Evolutionary conservation across 2,329 filamentous ascomycete genomes (phyloP).

Genomic region (Monilinia polystroma): DNA sequence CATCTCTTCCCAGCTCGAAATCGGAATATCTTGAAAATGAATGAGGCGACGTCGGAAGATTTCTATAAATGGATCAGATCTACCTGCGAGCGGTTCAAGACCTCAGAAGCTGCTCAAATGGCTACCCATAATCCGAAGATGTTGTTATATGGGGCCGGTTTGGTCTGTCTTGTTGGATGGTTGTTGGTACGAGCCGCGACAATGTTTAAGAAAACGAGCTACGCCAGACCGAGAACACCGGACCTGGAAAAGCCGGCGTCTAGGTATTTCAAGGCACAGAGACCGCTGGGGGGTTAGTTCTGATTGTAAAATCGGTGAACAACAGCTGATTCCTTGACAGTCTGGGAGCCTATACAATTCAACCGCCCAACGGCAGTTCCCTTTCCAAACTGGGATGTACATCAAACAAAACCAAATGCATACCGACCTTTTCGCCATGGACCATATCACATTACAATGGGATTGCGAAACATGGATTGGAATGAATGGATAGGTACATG

Average conservation of each 20-base stretch:
- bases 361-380: constrained; percentile 37
- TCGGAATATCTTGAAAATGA: constrained; percentile 25
- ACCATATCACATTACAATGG: constrained; percentile 41
- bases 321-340: constrained; percentile 30
- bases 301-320: neutral
- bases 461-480: constrained; percentile 41
- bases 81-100: constrained; percentile 21
- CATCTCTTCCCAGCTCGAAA: neutral
- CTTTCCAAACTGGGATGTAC: constrained; percentile 37
- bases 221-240: constrained; percentile 33
- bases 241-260: constrained; percentile 37
- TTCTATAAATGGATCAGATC: constrained; percentile 24
- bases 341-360: constrained; percentile 40
- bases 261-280: constrained; percentile 33
- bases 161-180: constrained; percentile 29
- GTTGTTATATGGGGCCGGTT: constrained; percentile 29
- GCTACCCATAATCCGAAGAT: constrained; percentile 27
- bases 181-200: constrained; percentile 29
- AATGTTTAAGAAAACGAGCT: constrained; percentile 31
- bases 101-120: constrained; percentile 24
- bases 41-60: constrained; percentile 21
- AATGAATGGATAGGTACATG: constrained; percentile 41
- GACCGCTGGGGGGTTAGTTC: constrained; percentile 35
- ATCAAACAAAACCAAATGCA: constrained; percentile 39
- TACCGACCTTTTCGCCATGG: constrained; percentile 41